Evolutionary conservation across 2,329 filamentous ascomycete species (phyloP).

Genomic region (Epicoccum sorghinum): DNA sequence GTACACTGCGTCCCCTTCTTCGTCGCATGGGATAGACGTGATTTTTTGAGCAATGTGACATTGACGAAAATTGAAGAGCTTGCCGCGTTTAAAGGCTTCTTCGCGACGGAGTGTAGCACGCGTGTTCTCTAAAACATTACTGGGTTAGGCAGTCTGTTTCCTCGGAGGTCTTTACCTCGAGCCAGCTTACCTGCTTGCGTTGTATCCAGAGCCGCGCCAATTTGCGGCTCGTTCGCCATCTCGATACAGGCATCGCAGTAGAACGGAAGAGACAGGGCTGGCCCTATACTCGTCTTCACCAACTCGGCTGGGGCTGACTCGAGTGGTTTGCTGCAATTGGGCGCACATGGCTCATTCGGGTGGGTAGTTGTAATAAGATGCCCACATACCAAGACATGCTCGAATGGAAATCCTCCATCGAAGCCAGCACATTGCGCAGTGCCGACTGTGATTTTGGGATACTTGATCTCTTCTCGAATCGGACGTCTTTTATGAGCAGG

Average conservation of each 20-base stretch:
- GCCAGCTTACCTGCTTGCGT: not conserved
- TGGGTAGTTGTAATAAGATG: not conserved
- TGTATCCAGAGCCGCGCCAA: not conserved
- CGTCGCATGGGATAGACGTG: conserved; percentile 13
- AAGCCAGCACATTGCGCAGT: not conserved
- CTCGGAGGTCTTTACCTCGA: too few relatives aligned
- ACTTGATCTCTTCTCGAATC: not conserved
- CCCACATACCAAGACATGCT: not conserved
- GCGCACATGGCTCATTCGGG: not conserved
- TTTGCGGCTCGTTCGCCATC: not conserved
- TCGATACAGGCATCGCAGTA: conserved; percentile 6
- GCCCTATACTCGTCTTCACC: too few relatives aligned
- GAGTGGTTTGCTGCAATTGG: not conserved
- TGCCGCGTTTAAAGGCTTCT: conserved; percentile 1
- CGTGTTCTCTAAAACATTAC: not conserved
- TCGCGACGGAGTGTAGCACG: not conserved
- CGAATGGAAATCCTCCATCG: not conserved
- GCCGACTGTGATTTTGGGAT: not conserved
- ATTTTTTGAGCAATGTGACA: conserved; percentile 22
- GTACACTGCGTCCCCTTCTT: not conserved
- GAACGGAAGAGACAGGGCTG: not conserved
- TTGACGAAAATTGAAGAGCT: conserved; percentile 9
- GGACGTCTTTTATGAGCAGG: not conserved
- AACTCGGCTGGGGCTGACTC: too few relatives aligned
- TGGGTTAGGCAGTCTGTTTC: too few relatives aligned